phyloP scores from a whole-genome alignment of 805 yeast species.

The Saccharomyces eubayanus region DNA sequence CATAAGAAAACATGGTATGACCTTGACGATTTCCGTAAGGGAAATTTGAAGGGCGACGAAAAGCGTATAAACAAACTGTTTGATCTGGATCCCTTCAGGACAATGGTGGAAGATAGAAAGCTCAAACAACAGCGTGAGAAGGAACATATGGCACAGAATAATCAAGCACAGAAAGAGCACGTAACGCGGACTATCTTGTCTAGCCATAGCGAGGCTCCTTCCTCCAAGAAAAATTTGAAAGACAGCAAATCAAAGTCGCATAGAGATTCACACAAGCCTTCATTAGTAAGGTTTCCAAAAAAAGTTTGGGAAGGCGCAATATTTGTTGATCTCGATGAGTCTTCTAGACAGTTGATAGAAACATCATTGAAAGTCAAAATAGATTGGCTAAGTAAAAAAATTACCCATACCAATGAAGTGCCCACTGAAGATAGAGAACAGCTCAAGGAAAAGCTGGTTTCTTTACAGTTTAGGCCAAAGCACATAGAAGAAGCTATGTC shows the following conservation, averaged over 20 bases:
- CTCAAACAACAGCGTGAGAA: conserved; percentile 36
- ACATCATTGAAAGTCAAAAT: conserved; percentile 48
- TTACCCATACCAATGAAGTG: conserved; percentile 1
- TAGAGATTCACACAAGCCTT: conserved; percentile 3
- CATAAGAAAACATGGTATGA: conserved; percentile 74
- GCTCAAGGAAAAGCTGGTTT: conserved; percentile 30
- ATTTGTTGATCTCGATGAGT: conserved; percentile 57
- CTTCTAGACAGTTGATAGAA: conserved; percentile 57
- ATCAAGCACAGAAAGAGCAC: conserved; percentile 43
- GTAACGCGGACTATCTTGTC: conserved; percentile 42
- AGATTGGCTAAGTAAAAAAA: conserved; percentile 37
- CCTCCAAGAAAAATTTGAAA: neutral
- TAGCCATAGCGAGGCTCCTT: conserved; percentile 1
- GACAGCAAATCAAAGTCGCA: neutral
- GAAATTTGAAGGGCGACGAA: conserved; percentile 39
- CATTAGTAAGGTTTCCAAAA: conserved; percentile 30
- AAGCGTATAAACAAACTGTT: conserved; percentile 45
- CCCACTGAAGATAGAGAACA: conserved; percentile 9
- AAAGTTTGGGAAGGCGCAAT: conserved; percentile 69
- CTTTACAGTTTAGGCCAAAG: conserved; percentile 57
- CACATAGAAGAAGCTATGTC: conserved; percentile 68
- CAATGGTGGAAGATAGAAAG: conserved; percentile 50
- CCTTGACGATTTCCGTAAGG: conserved; percentile 53
- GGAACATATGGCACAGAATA: conserved; percentile 38
- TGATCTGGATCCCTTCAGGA: conserved; percentile 69